Conservation (phyloP, 306 rosid genomes). For the Vigna angularis region DNA sequence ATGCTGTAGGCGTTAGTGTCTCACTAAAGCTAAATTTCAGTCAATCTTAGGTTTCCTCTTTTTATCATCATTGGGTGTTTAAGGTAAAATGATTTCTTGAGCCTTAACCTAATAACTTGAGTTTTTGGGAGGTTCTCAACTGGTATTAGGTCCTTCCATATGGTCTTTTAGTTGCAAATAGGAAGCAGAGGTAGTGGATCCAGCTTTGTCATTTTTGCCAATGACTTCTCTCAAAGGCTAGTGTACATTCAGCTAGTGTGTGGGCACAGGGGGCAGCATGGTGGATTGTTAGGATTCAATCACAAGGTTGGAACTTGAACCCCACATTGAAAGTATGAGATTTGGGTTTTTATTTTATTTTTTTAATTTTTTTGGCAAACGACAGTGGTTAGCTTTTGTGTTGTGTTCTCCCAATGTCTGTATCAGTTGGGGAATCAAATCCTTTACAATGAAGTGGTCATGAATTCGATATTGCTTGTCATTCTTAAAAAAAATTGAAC, state of each 20-base stretch:
- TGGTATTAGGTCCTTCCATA: neutral
- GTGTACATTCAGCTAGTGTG: neutral
- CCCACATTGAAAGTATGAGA: neutral
- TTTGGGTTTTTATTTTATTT: neutral
- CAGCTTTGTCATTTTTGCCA: neutral
- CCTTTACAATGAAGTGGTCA: neutral
- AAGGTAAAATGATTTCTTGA: neutral
- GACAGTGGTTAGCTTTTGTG: neutral
- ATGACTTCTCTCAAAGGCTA: neutral
- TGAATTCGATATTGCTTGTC: constrained; percentile 7
- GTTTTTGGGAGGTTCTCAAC: constrained; percentile 2
- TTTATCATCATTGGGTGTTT: neutral
- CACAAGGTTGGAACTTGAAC: neutral
- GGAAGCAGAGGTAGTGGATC: neutral
- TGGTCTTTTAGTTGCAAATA: neutral
- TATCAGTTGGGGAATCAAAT: neutral
- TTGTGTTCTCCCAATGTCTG: neutral
- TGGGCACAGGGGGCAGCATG: neutral
- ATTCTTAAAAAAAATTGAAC: neutral
- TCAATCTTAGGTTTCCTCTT: neutral
- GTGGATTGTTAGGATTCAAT: neutral
- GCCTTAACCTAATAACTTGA: neutral
- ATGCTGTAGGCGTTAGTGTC: neutral
- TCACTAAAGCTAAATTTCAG: neutral
- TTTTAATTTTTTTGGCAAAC: neutral